A percentile compares a stretch with the other conserved stretches of the same genome.
Conservation (phyloP, 331 rosid genomes). For the Spiraea crenata region DNA sequence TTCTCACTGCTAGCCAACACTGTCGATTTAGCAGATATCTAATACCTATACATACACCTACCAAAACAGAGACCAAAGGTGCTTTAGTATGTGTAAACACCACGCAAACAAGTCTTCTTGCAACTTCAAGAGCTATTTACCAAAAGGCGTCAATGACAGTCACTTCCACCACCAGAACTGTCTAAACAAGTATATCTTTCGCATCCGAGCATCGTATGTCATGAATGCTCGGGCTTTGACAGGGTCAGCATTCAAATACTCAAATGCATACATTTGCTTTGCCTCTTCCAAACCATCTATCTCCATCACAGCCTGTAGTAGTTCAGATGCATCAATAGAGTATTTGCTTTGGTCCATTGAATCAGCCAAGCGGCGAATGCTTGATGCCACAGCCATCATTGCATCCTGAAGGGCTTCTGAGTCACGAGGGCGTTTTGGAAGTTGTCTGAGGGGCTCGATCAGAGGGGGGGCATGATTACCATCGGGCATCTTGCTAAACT, state of each 20-base stretch:
- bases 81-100: slow-evolving; percentile 27
- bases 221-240: slow-evolving; percentile 73
- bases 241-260: slow-evolving; percentile 72
- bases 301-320: slow-evolving; percentile 78
- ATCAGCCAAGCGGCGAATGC: slow-evolving; percentile 72
- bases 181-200: slow-evolving; percentile 62
- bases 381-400: slow-evolving; percentile 62
- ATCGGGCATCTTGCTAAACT: slow-evolving; percentile 55
- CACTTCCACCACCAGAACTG: slow-evolving; percentile 83
- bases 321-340: slow-evolving; percentile 54
- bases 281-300: slow-evolving; percentile 77
- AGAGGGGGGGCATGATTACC: slow-evolving; percentile 53
- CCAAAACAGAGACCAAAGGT: slow-evolving; percentile 30
- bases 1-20: slow-evolving; percentile 8
- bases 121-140: slow-evolving; percentile 32
- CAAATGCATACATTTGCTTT: slow-evolving; percentile 74
- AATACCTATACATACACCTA: slow-evolving; percentile 45
- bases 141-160: slow-evolving; percentile 19
- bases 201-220: slow-evolving; percentile 61
- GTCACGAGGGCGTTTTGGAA: slow-evolving; percentile 52
- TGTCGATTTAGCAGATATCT: slow-evolving; percentile 22
- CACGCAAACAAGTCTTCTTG: slow-evolving; percentile 9
- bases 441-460: slow-evolving; percentile 46
- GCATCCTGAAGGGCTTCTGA: slow-evolving; percentile 72
- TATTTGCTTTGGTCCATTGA: slow-evolving; percentile 54